Evolutionary conservation across 306 rosid genomes (phyloP), one percentile per base, ranked within the genome.

Genomic region (Nissolia schottii): DNA sequence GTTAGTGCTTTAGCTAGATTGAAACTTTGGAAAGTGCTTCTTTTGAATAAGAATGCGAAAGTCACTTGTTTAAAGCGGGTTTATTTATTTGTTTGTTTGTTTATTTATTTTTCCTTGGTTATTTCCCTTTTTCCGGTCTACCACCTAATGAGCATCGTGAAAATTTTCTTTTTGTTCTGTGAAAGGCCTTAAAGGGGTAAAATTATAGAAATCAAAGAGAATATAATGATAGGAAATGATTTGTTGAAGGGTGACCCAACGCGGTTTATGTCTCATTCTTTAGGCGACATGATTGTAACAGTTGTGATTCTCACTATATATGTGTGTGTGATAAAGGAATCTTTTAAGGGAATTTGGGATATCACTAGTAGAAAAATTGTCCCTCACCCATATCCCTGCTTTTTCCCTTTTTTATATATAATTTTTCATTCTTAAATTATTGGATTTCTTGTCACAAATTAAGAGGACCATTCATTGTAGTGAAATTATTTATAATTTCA

Each of bases 271-370:
- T 79, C 74, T 76, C 64, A 40, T 76, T 68, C 83, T 87, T 81
- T 77, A 82, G 71, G 54, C 62, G 79, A 86, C 87, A 76, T 69
- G 83, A 81, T 84, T 67, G 75, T 77, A 71, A 82, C 77, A 81
- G 74, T 74, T 71, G 54, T 67, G 73, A 78, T 80, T 84, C 77
- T 87, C 64, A 51, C 71, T 81, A 61, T 74, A 65, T 20, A 53
- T 51, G 37, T 62, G 77, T 20, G 59, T 51, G 37, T 62, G 77
- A 75, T 74, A 22, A 49, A 43, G 73, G 89, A 90, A 86, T 88
- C 79, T 81, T 54, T 54, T 64, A 15, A 54, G 78, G 40, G 76
- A 67, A 28, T n/a, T 72, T 80, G 61, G 73, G 63, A 82, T 48
- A 73, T 86, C 79, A 78, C 67, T 45, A 51, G 75, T 78, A 60